A percentile compares a stretch with the other conserved stretches of the same genome.
These are phyloP conservation scores for Yarrowia yakushimensis DNA, from an alignment of 805 yeast species.

Conservation along the genomic window DNA sequence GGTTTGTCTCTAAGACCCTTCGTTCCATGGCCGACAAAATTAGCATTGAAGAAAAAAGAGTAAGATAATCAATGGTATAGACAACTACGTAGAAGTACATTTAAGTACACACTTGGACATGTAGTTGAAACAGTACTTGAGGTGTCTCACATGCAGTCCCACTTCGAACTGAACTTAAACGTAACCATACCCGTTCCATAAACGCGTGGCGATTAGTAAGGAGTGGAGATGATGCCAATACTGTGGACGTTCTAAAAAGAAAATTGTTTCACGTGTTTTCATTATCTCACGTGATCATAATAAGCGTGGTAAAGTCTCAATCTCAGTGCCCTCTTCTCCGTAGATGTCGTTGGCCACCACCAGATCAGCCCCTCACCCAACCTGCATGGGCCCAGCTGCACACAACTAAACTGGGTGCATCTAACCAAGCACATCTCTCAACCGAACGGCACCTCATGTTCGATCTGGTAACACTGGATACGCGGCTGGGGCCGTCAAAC, in stretches of 20 bases:
- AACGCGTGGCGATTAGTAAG: background rate
- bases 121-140: no score
- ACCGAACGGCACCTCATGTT: slow-evolving; percentile 30
- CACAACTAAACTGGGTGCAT: background rate
- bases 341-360: background rate
- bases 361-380: background rate
- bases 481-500: slow-evolving; percentile 41
- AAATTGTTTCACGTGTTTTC: no score
- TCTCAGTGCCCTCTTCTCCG: background rate
- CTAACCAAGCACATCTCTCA: background rate
- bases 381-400: slow-evolving; percentile 5
- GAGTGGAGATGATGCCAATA: background rate
- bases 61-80: background rate
- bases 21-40: slow-evolving; percentile 2
- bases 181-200: slow-evolving; percentile 1
- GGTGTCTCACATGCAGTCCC: background rate
- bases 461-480: slow-evolving; percentile 44
- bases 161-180: no score
- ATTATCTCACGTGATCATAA: background rate
- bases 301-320: background rate
- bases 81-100: no score
- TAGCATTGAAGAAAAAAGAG: background rate
- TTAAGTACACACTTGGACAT: no score
- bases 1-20: background rate
- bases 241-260: background rate